Base-by-base conservation (phyloP, 805 yeast species). In the Metschnikowia chrysomelidarum region DNA sequence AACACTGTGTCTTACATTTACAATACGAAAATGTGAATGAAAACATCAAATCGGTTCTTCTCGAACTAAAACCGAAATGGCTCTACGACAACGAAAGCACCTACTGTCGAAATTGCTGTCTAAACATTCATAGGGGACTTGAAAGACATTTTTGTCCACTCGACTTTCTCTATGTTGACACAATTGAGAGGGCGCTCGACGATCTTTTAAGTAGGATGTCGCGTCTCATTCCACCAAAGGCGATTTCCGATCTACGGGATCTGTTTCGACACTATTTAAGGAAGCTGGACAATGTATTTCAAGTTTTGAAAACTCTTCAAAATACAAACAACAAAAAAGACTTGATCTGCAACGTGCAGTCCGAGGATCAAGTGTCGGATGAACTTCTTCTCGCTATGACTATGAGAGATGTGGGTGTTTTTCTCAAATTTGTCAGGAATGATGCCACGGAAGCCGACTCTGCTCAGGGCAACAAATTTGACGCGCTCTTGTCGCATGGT, bases 401-500 rank as follows among this genome's bases (percentile, higher is more conserved):
- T 0, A 53, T 71, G 20, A 60, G 84, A 22, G 84, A 78, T 50
- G 78, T 78, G 18, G 77, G 82, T 0, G 47, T 78, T 12, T 68
- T 77, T 36, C 45, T 74, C 13, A 64, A 65, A 28, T 14, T 30
- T n/a, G n/a, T n/a, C 15, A 10, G 14, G 10, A 30, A 21, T 22
- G 9, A 4, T 16, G 10, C 16, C 6, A 12, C 8, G n/a, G 24
- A 21, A 21, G 13, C 9, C n/a, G 19, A 15, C 6, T 10, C 5
- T 20, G 8, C 20, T 15, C 5, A 8, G 18, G 11, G 14, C 9
- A 7, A 8, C 19, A 16, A 22, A n/a, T 17, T 14, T 22, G 28
- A 34, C 8, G 30, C 13, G 23, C 4, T 27, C 11, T 7, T 2
- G 30, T 13, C 13, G 11, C n/a, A 22, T 7, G 31, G 22, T 10